phyloP scores from a whole-genome alignment of 805 yeast genomes.

The Candida rishiriensis region DNA sequence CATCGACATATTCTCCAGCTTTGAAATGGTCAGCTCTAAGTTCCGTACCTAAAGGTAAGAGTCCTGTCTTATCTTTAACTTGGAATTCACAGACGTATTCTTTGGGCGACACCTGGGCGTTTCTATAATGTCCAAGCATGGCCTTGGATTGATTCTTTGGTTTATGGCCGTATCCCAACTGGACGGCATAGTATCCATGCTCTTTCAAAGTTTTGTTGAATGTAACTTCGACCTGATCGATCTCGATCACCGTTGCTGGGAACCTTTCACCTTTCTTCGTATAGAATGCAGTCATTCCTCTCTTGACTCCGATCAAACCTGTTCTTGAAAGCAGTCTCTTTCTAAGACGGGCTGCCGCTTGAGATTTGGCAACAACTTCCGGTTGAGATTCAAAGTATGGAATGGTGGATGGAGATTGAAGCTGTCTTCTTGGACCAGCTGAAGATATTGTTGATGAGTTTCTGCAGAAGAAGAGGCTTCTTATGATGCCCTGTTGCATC shows the following conservation, averaged over 20 bases:
- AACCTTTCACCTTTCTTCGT: slow-evolving; percentile 61
- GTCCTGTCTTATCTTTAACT: slow-evolving; percentile 59
- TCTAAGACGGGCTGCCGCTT: slow-evolving; percentile 64
- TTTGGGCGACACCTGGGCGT: slow-evolving; percentile 84
- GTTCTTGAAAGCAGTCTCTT: slow-evolving; percentile 72
- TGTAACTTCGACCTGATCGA: slow-evolving; percentile 84
- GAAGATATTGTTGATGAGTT: slow-evolving; percentile 35
- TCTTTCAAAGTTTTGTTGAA: slow-evolving; percentile 62
- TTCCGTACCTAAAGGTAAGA: slow-evolving; percentile 73
- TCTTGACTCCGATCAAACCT: slow-evolving; percentile 78
- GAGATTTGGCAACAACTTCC: slow-evolving; percentile 59
- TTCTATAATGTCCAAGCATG: slow-evolving; percentile 69
- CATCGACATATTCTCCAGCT: slow-evolving; percentile 79
- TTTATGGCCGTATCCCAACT: slow-evolving; percentile 78
- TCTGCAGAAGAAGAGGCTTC: slow-evolving; percentile 10
- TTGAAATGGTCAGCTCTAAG: slow-evolving; percentile 80
- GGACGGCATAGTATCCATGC: slow-evolving; percentile 82
- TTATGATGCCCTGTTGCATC: not conserved
- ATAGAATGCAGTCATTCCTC: slow-evolving; percentile 88
- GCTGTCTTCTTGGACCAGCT: slow-evolving; percentile 12
- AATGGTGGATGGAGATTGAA: slow-evolving; percentile 45
- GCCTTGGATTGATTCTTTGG: slow-evolving; percentile 60
- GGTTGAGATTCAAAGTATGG: slow-evolving; percentile 43
- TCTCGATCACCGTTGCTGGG: slow-evolving; percentile 85
- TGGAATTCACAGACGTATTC: slow-evolving; percentile 70